A percentile compares a stretch with the other conserved stretches of the same genome.
Conservation (phyloP, 495 filamentous ascomycete species). For the Neohortaea acidophila region DNA sequence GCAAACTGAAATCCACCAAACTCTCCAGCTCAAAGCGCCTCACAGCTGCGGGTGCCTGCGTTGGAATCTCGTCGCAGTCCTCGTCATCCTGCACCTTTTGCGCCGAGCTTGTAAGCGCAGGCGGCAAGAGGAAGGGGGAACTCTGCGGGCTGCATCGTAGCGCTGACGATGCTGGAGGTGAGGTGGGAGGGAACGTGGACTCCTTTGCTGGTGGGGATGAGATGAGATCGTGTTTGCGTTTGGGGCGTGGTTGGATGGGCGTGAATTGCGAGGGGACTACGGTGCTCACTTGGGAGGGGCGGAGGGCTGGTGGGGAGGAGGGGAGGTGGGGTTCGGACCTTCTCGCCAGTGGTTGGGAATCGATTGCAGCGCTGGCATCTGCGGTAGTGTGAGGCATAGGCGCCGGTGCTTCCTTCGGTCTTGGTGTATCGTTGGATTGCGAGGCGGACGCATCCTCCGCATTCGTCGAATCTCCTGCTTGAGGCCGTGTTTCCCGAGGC, state of each 20-base stretch:
- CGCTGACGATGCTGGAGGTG: too few species aligned
- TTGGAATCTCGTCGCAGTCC: neutral
- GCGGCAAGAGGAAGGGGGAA: neutral
- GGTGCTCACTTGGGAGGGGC: slow-evolving; percentile 1
- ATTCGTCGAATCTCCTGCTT: too few species aligned
- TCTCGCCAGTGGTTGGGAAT: too few species aligned
- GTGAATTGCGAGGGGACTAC: neutral
- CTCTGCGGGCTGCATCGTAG: too few species aligned
- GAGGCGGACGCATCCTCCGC: too few species aligned
- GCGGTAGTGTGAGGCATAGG: too few species aligned
- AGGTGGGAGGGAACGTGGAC: too few species aligned
- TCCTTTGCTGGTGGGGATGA: neutral
- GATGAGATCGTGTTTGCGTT: neutral
- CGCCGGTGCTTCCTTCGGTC: too few species aligned
- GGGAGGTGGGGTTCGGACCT: too few species aligned
- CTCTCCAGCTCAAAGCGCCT: neutral
- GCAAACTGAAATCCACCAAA: slow-evolving; percentile 1
- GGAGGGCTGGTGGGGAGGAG: neutral
- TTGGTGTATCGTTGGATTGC: too few species aligned
- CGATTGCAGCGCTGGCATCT: too few species aligned
- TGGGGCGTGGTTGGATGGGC: neutral
- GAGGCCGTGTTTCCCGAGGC: too few species aligned
- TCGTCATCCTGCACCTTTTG: neutral
- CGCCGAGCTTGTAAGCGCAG: neutral
- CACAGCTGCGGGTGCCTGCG: neutral